phyloP scores from a whole-genome alignment of 257 asterid species.

The Leonotis leonurus region DNA sequence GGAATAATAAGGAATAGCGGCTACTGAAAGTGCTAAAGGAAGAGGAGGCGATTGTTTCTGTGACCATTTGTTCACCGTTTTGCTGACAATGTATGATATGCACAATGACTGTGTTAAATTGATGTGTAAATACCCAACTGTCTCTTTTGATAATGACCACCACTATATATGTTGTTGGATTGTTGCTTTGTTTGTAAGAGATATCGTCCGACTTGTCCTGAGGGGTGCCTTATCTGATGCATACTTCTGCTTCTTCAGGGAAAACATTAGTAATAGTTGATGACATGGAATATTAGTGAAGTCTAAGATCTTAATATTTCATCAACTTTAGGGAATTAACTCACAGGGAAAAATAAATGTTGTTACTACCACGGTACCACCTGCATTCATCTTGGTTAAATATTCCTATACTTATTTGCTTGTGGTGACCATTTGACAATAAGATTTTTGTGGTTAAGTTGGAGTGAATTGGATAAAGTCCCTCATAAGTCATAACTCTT shows the following conservation, averaged over 20 bases:
- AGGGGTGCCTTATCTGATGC: too few relatives aligned
- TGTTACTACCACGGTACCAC: too few relatives aligned
- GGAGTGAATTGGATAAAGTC: too few relatives aligned
- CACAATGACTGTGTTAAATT: too few relatives aligned
- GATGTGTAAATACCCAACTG: neutral
- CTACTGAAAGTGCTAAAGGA: conserved; percentile 62
- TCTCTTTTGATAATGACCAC: neutral
- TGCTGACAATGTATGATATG: neutral
- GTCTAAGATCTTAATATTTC: neutral
- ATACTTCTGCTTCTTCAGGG: neutral
- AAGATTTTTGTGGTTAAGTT: too few relatives aligned
- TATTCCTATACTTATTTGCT: too few relatives aligned
- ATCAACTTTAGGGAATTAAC: neutral
- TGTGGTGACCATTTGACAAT: too few relatives aligned
- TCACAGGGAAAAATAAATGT: too few relatives aligned
- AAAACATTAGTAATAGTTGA: neutral
- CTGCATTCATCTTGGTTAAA: too few relatives aligned
- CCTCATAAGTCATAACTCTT: too few relatives aligned
- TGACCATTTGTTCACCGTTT: conserved; percentile 4
- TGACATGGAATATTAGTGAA: neutral
- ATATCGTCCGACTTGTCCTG: neutral
- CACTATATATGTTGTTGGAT: too few relatives aligned
- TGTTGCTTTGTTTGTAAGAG: neutral
- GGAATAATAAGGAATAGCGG: conserved; percentile 69
- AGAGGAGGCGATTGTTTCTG: conserved; percentile 53